Conservation (phyloP, 257 asterid species). For the Nicotiana attenuata region DNA sequence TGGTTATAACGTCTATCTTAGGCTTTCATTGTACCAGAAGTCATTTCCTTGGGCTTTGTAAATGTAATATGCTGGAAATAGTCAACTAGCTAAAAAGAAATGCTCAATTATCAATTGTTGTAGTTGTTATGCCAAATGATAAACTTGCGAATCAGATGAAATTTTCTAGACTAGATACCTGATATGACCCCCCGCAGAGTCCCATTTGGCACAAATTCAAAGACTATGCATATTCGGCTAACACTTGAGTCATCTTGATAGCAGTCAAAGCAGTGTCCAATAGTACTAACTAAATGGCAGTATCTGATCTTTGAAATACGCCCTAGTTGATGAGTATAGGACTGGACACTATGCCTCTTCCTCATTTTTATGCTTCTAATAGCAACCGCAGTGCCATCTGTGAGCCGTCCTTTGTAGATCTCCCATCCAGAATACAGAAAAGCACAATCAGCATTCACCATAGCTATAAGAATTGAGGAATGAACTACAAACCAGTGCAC, state of each 20-base stretch:
- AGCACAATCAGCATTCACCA: not conserved
- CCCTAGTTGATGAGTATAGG: conserved; percentile 72
- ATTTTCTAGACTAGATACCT: conserved; percentile 28
- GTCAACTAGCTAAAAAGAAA: not conserved
- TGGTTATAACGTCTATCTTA: not conserved
- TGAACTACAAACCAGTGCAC: not conserved
- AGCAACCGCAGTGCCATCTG: conserved; percentile 59
- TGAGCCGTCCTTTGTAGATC: conserved; percentile 68
- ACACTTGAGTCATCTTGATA: conserved; percentile 56
- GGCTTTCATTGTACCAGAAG: not conserved
- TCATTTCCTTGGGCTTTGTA: not conserved
- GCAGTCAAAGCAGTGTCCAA: conserved; percentile 85
- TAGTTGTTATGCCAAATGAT: not conserved
- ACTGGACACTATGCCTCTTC: conserved; percentile 41
- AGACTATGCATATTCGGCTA: conserved; percentile 44
- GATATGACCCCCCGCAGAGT: conserved; percentile 53
- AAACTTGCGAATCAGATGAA: not conserved
- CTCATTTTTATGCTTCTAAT: conserved; percentile 54
- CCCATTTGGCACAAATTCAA: conserved; percentile 64
- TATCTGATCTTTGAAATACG: conserved; percentile 61
- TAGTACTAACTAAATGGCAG: conserved; percentile 59
- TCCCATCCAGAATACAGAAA: conserved; percentile 12
- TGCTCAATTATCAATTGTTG: not conserved
- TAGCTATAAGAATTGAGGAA: not conserved
- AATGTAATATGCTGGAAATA: not conserved